Conservation (phyloP, 768 basidiomycete species). For the Udeniomyces megalosporus region DNA sequence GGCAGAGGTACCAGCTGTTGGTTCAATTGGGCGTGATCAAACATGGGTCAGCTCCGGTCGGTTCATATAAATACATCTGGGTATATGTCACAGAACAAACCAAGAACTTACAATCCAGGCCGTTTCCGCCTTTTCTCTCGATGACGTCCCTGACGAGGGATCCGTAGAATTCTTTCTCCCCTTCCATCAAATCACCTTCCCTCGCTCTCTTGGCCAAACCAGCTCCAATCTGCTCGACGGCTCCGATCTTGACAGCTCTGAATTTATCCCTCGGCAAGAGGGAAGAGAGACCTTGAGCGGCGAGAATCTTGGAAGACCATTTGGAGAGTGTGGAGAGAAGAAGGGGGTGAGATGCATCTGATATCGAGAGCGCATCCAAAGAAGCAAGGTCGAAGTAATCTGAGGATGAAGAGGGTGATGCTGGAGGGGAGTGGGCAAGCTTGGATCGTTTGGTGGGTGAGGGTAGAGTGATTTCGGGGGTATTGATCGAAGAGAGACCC, state of each 20-base stretch:
- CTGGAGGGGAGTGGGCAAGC: not conserved
- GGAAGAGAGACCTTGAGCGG: slow-evolving; percentile 59
- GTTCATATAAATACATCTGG: not conserved
- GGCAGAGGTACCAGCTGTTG: not conserved
- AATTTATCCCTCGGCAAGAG: slow-evolving; percentile 48
- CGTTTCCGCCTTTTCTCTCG: slow-evolving; percentile 29
- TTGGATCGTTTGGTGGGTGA: slow-evolving; percentile 13
- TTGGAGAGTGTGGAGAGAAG: slow-evolving; percentile 54
- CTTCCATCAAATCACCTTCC: too few relatives aligned
- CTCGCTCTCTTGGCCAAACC: slow-evolving; percentile 31
- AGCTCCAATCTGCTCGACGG: slow-evolving; percentile 63
- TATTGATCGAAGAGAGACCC: slow-evolving; percentile 4
- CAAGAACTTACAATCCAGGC: not conserved
- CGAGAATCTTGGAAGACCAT: slow-evolving; percentile 92
- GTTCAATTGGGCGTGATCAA: not conserved
- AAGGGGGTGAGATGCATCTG: slow-evolving; percentile 7
- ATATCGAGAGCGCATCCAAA: slow-evolving; percentile 5
- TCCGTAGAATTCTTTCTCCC: too few relatives aligned
- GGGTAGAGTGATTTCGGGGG: not conserved
- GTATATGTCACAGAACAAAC: slow-evolving; percentile 11
- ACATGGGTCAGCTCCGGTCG: too few relatives aligned
- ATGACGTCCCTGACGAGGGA: too few relatives aligned
- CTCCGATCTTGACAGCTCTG: slow-evolving; percentile 39
- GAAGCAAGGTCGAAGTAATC: slow-evolving; percentile 5
- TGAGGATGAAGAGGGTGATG: not conserved